These are phyloP conservation scores for Spathaspora passalidarum DNA, from an alignment of 805 yeast species.

Conservation along the genomic window DNA sequence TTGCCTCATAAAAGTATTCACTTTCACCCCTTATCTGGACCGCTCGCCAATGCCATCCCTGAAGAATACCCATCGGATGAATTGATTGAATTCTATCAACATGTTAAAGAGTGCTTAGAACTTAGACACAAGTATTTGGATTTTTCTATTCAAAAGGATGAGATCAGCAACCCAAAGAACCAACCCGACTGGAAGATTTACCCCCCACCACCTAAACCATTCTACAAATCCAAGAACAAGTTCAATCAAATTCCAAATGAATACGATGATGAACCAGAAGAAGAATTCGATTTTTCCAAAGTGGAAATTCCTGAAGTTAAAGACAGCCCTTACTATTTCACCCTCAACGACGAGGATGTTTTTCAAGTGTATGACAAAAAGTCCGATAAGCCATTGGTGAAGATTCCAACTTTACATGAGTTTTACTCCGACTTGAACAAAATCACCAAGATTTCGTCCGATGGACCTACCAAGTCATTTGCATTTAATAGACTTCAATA, in stretches of 20 bases:
- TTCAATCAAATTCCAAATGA: constrained; percentile 43
- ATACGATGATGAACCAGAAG: constrained; percentile 38
- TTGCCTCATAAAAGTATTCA: constrained; percentile 16
- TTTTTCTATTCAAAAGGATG: constrained; percentile 63
- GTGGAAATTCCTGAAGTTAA: constrained; percentile 50
- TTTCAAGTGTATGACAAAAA: constrained; percentile 53
- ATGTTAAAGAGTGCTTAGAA: constrained; percentile 64
- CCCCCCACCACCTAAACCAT: constrained; percentile 93
- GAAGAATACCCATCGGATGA: constrained; percentile 67
- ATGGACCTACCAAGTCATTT: constrained; percentile 95
- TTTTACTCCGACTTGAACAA: constrained; percentile 80
- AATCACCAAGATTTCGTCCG: constrained; percentile 73
- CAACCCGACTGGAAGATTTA: constrained; percentile 68
- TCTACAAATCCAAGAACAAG: constrained; percentile 58
- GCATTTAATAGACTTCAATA: constrained; percentile 92
- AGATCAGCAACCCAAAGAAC: constrained; percentile 83
- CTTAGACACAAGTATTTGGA: constrained; percentile 74
- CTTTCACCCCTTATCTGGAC: not conserved
- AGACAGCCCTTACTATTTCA: constrained; percentile 39
- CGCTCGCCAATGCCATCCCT: constrained; percentile 14
- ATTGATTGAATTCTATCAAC: constrained; percentile 57
- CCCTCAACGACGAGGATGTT: constrained; percentile 61
- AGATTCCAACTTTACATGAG: constrained; percentile 82
- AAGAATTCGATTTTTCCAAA: constrained; percentile 54
- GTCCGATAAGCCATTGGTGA: constrained; percentile 37